Percentiles rank a stretch among this genome's conserved stretches.
Conservation (phyloP, 2,329 filamentous ascomycete genomes). For the Colletotrichum filicis region DNA sequence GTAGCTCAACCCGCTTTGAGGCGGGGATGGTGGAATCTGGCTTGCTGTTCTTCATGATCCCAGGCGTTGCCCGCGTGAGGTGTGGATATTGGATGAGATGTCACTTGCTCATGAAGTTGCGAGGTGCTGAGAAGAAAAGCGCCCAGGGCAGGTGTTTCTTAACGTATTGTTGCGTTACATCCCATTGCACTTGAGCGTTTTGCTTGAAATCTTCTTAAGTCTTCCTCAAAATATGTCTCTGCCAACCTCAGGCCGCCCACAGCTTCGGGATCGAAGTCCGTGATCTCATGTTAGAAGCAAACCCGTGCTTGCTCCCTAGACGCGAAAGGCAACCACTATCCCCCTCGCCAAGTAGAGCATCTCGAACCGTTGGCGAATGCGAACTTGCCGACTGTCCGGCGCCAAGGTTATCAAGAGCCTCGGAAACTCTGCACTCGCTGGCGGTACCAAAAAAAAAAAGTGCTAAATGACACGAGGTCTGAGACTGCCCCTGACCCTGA, state of each 20-base stretch:
- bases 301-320: background rate
- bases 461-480: background rate
- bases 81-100: background rate
- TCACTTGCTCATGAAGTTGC: background rate
- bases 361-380: background rate
- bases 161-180: no score
- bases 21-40: accelerated
- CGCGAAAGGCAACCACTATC: background rate
- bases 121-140: no score
- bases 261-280: background rate
- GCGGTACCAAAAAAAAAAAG: background rate
- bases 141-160: no score
- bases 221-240: no score
- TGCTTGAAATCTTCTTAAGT: no score
- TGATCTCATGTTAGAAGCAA: background rate
- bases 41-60: background rate
- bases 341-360: background rate
- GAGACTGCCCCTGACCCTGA: background rate
- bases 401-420: background rate
- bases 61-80: background rate
- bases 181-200: no score
- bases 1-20: background rate
- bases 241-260: background rate
- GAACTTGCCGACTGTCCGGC: background rate
- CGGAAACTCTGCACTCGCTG: background rate